Conservation (phyloP, 192 early-diverging fungal genomes). For the Coemansia sp. region DNA sequence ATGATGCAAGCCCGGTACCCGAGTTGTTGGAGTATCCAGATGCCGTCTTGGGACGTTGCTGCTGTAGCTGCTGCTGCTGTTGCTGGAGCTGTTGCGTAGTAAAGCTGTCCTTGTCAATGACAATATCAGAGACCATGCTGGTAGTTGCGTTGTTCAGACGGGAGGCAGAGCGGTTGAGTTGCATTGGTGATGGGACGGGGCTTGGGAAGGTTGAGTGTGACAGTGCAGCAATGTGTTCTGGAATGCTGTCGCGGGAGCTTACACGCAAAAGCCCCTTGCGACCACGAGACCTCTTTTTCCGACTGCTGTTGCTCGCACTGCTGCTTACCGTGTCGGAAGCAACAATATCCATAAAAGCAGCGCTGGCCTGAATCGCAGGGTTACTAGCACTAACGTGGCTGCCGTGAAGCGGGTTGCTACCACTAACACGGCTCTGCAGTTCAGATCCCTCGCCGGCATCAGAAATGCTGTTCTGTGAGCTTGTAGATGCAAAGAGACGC, state of each 20-base stretch:
- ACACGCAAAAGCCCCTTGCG: constrained; percentile 35
- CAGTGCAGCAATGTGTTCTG: constrained; percentile 48
- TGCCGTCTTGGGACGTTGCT: constrained; percentile 44
- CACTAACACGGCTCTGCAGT: constrained; percentile 8
- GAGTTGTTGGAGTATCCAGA: constrained; percentile 12
- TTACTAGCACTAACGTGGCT: background rate
- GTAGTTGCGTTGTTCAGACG: constrained; percentile 16
- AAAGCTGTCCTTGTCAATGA: constrained; percentile 7
- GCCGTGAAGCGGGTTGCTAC: constrained; percentile 10
- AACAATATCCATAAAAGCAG: constrained; percentile 3
- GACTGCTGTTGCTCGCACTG: constrained; percentile 9
- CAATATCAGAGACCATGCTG: background rate
- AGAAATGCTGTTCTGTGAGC: constrained; percentile 12
- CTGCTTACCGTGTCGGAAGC: constrained; percentile 1
- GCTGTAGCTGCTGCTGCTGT: constrained; percentile 12
- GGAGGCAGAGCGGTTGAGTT: constrained; percentile 29
- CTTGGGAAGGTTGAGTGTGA: constrained; percentile 52
- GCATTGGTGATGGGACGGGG: constrained; percentile 29
- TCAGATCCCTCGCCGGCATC: constrained; percentile 13
- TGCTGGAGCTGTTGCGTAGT: constrained; percentile 4
- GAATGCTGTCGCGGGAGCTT: constrained; percentile 44
- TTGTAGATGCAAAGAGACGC: constrained; percentile 1
- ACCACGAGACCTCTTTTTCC: constrained; percentile 25
- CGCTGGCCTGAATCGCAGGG: background rate
- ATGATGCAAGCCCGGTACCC: constrained; percentile 1